Evolutionary conservation across 257 asterid genomes (phyloP), one percentile per base, ranked within the genome.

Genomic region (Vinca minor): DNA sequence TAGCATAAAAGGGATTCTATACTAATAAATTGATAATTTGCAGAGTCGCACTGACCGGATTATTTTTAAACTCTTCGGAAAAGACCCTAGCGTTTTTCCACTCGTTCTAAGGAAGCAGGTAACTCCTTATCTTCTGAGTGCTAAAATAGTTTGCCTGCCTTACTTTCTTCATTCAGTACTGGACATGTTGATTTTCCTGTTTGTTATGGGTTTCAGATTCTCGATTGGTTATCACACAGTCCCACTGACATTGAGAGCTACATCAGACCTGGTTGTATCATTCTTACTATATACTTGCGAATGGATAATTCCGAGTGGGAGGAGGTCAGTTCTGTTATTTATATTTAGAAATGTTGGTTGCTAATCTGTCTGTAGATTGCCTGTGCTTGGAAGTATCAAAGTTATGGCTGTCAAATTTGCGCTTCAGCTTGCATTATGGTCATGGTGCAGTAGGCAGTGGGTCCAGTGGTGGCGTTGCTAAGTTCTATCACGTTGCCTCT

Each of bases 241-340:
- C 98, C 98, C 39, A 86, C 92, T 23, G 98, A 91, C 55, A 85
- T 91, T 53, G 98, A 91, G 74, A 86, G 98, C 87, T 84, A 88
- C 78, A 91, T 88, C 75, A 77, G 91, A 64, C 98, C 98, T 73
- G 98, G 98, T 73, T 91, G 96, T 72, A 70, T 91, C 76, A 73
- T 88, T 69, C 75, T 91, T 68, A 88, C 96, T 14, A 79, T 91
- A 74, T 91, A 91, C 71, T 41, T 83, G 53, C 82, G 90, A 14
- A 91, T 91, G 96, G 94, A 86, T 64, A 71, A 79, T 62, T 73
- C 87, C 59, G 68, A 64, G 48, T 91, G 98, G 98, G 94, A 86
- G 59, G 86, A 83, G 86, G 98, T 91, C 72, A 57, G 61, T 54
- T 70, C 69, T 23, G 35, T 54, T 42, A 29, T 59, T 71, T 60